phyloP scores from a whole-genome alignment of 495 filamentous ascomycete genomes.

The Rhypophila decipiens region DNA sequence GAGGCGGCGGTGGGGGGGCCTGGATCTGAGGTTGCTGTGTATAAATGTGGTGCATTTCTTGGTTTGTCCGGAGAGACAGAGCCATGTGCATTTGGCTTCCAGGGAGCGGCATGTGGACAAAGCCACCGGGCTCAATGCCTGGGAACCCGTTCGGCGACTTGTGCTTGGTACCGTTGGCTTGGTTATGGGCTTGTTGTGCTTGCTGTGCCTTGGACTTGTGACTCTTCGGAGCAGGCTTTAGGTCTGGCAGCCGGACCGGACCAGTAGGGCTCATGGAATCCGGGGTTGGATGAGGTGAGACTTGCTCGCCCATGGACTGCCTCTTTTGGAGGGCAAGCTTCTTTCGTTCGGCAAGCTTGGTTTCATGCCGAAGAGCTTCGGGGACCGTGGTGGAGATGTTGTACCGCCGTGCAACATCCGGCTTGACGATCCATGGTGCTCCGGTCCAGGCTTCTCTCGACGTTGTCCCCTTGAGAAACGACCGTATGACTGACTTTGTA shows the following conservation, averaged over 20 bases:
- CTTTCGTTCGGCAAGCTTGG: slow-evolving; percentile 71
- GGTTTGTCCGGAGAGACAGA: slow-evolving; percentile 24
- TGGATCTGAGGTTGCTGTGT: slow-evolving; percentile 28
- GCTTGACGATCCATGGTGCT: slow-evolving; percentile 92
- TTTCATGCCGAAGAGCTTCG: slow-evolving; percentile 71
- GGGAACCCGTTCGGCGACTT: slow-evolving; percentile 33
- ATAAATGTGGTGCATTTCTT: slow-evolving; percentile 23
- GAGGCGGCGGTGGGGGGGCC: slow-evolving; percentile 60
- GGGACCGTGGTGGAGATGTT: slow-evolving; percentile 82
- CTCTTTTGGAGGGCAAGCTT: slow-evolving; percentile 61
- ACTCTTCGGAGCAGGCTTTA: slow-evolving; percentile 76
- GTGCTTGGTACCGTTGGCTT: slow-evolving; percentile 28
- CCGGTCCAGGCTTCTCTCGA: slow-evolving; percentile 88
- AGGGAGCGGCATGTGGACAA: slow-evolving; percentile 29
- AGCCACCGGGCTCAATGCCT: slow-evolving; percentile 28
- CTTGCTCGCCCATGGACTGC: slow-evolving; percentile 44
- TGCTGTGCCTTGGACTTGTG: slow-evolving; percentile 57
- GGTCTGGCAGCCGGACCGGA: slow-evolving; percentile 55
- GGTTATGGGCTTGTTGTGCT: slow-evolving; percentile 13
- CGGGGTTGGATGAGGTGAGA: slow-evolving; percentile 21
- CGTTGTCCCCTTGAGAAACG: slow-evolving; percentile 92
- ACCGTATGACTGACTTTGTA: slow-evolving; percentile 87
- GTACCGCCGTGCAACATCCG: slow-evolving; percentile 73
- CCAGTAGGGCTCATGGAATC: slow-evolving; percentile 36
- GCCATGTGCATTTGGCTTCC: slow-evolving; percentile 40